Conservation (phyloP, 2,329 filamentous ascomycete genomes). For the Paracoccidioides brasiliensis region DNA sequence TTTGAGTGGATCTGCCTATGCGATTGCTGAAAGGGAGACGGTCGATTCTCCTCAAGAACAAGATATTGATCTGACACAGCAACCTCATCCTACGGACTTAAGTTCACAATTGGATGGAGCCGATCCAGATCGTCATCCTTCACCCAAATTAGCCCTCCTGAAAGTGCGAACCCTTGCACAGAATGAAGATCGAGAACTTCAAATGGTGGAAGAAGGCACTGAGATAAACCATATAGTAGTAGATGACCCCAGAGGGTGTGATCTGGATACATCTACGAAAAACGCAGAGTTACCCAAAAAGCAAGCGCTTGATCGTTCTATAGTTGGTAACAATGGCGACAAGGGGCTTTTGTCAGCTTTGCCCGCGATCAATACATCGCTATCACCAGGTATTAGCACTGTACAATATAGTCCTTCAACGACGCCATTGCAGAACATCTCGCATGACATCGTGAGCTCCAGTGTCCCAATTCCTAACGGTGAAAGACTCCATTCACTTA, state of each 20-base stretch:
- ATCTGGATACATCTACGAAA: not conserved
- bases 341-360: not conserved
- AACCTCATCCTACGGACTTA: not conserved
- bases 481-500: slow-evolving; percentile 6
- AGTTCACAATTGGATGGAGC: too few relatives aligned
- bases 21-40: not conserved
- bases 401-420: not conserved
- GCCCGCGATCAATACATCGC: not conserved
- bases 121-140: not conserved
- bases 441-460: slow-evolving; percentile 4
- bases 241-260: not conserved
- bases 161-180: slow-evolving; percentile 9
- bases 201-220: not conserved
- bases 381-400: not conserved
- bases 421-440: not conserved
- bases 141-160: not conserved
- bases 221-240: not conserved
- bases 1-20: not conserved
- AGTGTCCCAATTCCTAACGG: slow-evolving; percentile 2
- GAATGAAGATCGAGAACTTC: slow-evolving; percentile 6
- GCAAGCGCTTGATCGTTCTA: not conserved
- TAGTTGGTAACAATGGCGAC: not conserved
- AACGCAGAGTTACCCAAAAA: not conserved
- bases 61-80: not conserved
- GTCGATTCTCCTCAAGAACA: not conserved